Conservation (phyloP, 352 stramenopile genomes). For the Globisporangium splendens region DNA sequence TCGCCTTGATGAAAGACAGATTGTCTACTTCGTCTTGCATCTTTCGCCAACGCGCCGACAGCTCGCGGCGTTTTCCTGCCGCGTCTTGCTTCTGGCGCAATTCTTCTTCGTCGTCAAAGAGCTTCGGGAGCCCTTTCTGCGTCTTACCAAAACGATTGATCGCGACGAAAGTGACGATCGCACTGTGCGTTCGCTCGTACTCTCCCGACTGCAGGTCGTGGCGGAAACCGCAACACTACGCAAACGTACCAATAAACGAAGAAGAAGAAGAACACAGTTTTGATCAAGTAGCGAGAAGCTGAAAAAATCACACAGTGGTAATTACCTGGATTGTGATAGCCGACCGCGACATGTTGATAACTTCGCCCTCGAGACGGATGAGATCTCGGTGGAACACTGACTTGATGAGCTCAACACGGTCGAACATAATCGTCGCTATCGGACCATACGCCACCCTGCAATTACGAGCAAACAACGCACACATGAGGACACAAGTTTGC, state of each 20-base stretch:
- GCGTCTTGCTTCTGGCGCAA: conserved; percentile 31
- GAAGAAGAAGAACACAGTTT: too few species aligned
- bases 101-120: conserved; percentile 33
- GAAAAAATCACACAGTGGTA: too few species aligned
- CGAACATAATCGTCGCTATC: conserved; percentile 48
- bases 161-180: conserved; percentile 51
- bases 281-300: too few species aligned
- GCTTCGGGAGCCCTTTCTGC: conserved; percentile 29
- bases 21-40: conserved; percentile 39
- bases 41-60: conserved; percentile 30
- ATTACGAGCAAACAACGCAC: not conserved
- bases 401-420: conserved; percentile 53
- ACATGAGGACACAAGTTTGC: too few species aligned
- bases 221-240: conserved; percentile 32
- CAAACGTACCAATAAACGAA: too few species aligned
- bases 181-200: conserved; percentile 47
- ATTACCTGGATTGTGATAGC: conserved; percentile 44
- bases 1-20: conserved; percentile 28
- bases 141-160: conserved; percentile 41
- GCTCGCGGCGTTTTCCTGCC: conserved; percentile 21
- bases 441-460: conserved; percentile 28
- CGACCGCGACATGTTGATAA: conserved; percentile 36
- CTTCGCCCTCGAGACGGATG: conserved; percentile 39
- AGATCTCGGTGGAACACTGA: conserved; percentile 51
- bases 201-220: conserved; percentile 28